Evolutionary conservation across 805 yeast species (phyloP), one percentile per base, ranked within the genome.

Genomic region (Wickerhamiella siamensis): DNA sequence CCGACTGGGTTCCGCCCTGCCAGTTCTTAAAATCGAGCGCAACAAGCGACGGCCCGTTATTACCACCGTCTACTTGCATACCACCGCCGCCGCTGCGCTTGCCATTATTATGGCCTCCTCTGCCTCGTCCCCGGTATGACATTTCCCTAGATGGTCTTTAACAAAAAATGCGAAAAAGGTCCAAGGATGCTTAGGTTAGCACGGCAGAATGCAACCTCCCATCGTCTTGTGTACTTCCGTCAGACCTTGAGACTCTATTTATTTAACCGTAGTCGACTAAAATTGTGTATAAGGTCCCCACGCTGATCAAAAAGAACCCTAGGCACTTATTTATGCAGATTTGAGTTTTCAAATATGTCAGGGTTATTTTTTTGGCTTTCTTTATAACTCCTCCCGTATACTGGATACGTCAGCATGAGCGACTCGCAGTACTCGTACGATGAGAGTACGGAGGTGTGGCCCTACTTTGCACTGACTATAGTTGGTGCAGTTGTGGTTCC

Each of bases 381-480:
- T n/a, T n/a, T n/a, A n/a, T n/a, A n/a, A n/a, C n/a, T n/a, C n/a
- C n/a, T 12, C 29, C 29, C 12, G 29, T 12, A 24, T 24, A 24
- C 10, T 16, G 18, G 21, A 18, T 21, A 29, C 40, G 33, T 20
- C 49, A 50, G 29, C 35, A 70, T 70, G 74, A 65, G 72, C 42
- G 71, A 69, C 50, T 60, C 75, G 38, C 61, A 78, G 53, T 81
- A 80, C 60, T 75, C 77, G 33, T 86, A 86, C 60, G 96, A 86
- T 64, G 95, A 86, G 58, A 75, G 75, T 47, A 77, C 87, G 39
- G 91, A 83, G 53, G 83, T 91, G 2, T 86, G 95, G 95, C 96
- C 96, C 33, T 84, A 78, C 58, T 87, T 87, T 55, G 72, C 80
- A 40, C 59, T 82, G 55, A 86, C 95, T 2, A 63, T 83, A 39